These are phyloP conservation scores for Tubosaeta sp. DNA, from an alignment of 768 basidiomycete species.

Conservation along the genomic window DNA sequence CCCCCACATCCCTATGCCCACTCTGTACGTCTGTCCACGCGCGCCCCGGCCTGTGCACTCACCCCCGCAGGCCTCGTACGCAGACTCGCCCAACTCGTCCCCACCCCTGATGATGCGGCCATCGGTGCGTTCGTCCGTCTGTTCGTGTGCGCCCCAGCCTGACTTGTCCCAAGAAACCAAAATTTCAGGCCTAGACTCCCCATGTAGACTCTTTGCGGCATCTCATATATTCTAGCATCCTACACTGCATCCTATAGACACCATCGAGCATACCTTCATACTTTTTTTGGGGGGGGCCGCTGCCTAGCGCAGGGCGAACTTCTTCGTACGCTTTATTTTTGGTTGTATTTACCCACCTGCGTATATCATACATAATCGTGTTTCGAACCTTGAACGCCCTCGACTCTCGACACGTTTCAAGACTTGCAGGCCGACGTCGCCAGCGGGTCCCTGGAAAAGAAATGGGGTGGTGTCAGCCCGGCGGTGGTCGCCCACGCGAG, in stretches of 20 bases:
- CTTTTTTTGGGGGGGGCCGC: neutral
- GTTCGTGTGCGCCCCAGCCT: neutral
- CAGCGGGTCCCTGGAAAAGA: too few relatives aligned
- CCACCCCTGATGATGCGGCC: constrained; percentile 56
- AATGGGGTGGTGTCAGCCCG: too few relatives aligned
- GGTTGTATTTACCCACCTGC: neutral
- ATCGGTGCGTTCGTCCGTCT: constrained; percentile 33
- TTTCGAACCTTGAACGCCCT: too few relatives aligned
- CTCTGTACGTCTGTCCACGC: constrained; percentile 31
- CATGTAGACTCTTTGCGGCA: neutral
- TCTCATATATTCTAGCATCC: constrained; percentile 12
- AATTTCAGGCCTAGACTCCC: constrained; percentile 29
- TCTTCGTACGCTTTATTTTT: neutral
- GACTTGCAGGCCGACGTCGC: too few relatives aligned
- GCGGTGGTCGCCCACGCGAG: too few relatives aligned
- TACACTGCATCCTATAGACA: constrained; percentile 31
- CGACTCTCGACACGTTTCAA: too few relatives aligned
- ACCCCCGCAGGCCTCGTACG: constrained; percentile 31
- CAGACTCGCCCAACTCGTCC: constrained; percentile 37
- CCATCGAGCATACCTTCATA: constrained; percentile 24
- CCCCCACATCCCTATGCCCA: constrained; percentile 32
- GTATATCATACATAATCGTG: too few relatives aligned
- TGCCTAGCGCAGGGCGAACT: neutral
- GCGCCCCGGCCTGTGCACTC: neutral
- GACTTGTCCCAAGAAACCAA: constrained; percentile 27